Base-by-base conservation (phyloP, 164 flowering plant genomes). In the Dillenia suffruticosa region DNA sequence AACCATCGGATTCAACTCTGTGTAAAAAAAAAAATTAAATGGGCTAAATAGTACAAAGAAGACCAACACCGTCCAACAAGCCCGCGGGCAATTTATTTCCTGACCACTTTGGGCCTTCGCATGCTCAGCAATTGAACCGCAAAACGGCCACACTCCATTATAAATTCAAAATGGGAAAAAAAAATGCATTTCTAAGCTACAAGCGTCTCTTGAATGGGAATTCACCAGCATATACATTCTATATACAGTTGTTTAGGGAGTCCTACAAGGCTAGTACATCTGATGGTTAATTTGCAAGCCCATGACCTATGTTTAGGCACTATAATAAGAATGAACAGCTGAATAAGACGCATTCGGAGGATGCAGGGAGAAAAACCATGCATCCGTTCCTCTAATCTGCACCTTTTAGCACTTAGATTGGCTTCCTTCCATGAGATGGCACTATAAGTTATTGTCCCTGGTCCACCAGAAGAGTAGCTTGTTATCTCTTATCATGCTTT, bases 311-410 rank as follows among this genome's bases (percentile, higher is more conserved):
- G 40, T 32, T 32, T 12, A 64, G 47, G 44, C 58, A 49, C 44
- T 19, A 65, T 19, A 46, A 8, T 44, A 44, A 52, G 56, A 17
- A 59, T 44, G 57, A 43, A 60, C 52, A 49, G 57, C 10, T 32
- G 40, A 32, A n/a, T 49, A 40, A 51, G 10, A 32, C 12, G 64
- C 43, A 40, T 57, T 59, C 17, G 51, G n/a, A 64, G 62, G 62
- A 70, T 64, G 72, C 60, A 32, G 49, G 69, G 58, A 32, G 50
- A 49, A 69, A 70, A 60, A 52, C 63, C 46, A 52, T 63, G 47
- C 62, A 61, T 65, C 66, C 8, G 16, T 60, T 51, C 47, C 59
- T 56, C 59, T 49, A 57, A 40, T 17, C 43, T 24, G 26, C 45
- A 58, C 9, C 43, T 16, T 12, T 4, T 44, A 57, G 49, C 14